phyloP scores from a whole-genome alignment of 2,329 filamentous ascomycete species.

The Claviceps purpurea region DNA sequence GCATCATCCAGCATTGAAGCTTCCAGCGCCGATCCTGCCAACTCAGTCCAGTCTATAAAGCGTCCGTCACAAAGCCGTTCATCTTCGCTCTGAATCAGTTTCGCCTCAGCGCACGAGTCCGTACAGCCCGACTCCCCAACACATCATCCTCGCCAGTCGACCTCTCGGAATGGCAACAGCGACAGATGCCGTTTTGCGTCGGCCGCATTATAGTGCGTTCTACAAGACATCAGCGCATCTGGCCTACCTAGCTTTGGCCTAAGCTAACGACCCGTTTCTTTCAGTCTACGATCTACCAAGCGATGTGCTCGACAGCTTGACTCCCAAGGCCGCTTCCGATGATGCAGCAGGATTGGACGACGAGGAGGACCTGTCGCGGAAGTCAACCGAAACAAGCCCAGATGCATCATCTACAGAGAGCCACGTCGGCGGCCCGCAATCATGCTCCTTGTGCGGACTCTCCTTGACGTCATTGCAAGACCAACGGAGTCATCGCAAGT shows the following conservation, averaged over 20 bases:
- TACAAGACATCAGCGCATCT: background rate
- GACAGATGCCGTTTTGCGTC: constrained; percentile 31
- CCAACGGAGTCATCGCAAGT: constrained; percentile 74
- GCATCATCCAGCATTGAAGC: too few relatives aligned
- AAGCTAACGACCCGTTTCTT: constrained; percentile 6
- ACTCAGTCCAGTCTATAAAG: too few relatives aligned
- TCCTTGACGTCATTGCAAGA: constrained; percentile 62
- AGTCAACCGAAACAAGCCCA: constrained; percentile 12
- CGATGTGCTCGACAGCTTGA: constrained; percentile 56
- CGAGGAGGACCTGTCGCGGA: constrained; percentile 11
- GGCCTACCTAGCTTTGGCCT: background rate
- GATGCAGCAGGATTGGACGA: constrained; percentile 10
- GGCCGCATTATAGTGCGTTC: constrained; percentile 36
- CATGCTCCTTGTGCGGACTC: constrained; percentile 69
- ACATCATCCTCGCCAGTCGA: background rate
- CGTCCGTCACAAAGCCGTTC: too few relatives aligned
- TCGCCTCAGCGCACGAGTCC: too few relatives aligned
- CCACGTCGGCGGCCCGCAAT: constrained; percentile 46
- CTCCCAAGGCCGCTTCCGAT: constrained; percentile 26
- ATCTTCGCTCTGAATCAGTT: too few relatives aligned
- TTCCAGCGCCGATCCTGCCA: too few relatives aligned
- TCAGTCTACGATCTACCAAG: constrained; percentile 71
- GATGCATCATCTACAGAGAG: constrained; percentile 17
- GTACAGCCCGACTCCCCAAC: background rate
- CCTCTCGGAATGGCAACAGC: constrained; percentile 7